phyloP scores from a whole-genome alignment of 768 basidiomycete species.

The Cystobasidium ongulense region DNA sequence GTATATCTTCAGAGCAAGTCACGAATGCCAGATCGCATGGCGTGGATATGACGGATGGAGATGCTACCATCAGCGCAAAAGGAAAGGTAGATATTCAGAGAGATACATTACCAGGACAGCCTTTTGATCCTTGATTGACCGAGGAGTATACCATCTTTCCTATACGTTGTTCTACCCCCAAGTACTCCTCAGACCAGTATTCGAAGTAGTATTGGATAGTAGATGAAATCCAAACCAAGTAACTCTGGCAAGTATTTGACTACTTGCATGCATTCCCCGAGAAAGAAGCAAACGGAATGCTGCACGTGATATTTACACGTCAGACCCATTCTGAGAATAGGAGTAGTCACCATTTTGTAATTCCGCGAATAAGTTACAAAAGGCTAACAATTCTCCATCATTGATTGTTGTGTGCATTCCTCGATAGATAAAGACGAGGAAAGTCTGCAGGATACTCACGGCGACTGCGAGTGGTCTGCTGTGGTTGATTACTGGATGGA shows the following conservation, averaged over 20 bases:
- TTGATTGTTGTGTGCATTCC: not conserved
- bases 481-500: not conserved
- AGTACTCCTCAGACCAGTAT: too few relatives aligned
- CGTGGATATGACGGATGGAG: constrained; percentile 38
- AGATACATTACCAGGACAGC: constrained; percentile 44
- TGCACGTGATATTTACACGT: not conserved
- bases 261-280: too few relatives aligned
- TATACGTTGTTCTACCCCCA: too few relatives aligned
- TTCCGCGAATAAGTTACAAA: too few relatives aligned
- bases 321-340: not conserved
- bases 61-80: constrained; percentile 52
- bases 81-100: constrained; percentile 55
- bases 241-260: too few relatives aligned
- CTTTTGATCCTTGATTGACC: constrained; percentile 23
- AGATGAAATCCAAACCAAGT: too few relatives aligned
- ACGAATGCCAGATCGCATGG: constrained; percentile 50
- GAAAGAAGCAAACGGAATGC: too few relatives aligned
- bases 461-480: too few relatives aligned
- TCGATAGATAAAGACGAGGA: not conserved
- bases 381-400: not conserved
- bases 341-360: not conserved
- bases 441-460: not conserved
- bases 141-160: too few relatives aligned
- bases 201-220: too few relatives aligned
- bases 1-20: constrained; percentile 56